These are phyloP conservation scores for Porphyrellus sp. DNA, from an alignment of 1,284 basidiomycete genomes.

Conservation along the genomic window DNA sequence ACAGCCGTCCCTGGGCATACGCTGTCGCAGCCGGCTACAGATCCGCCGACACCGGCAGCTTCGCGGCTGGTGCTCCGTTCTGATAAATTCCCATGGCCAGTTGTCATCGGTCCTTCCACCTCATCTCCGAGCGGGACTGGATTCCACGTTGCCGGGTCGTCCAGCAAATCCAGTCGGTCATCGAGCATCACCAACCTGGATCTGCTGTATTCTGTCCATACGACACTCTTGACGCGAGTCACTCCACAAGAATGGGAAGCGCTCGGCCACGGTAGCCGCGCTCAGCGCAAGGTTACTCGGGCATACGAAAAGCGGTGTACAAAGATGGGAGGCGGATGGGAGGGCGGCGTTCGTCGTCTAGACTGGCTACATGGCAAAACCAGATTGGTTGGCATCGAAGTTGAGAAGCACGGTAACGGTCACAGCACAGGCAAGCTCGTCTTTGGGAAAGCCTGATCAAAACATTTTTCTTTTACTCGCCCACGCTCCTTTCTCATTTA, in stretches of 20 bases:
- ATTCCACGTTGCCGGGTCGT: constrained; percentile 34
- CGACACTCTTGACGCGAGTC: constrained; percentile 52
- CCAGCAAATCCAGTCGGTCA: constrained; percentile 34
- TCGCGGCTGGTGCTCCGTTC: constrained; percentile 54
- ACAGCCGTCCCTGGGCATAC: constrained; percentile 54
- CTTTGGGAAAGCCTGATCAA: constrained; percentile 42
- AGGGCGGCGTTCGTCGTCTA: constrained; percentile 59
- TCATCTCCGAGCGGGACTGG: constrained; percentile 22
- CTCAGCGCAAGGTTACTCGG: constrained; percentile 52
- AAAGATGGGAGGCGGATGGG: constrained; percentile 62
- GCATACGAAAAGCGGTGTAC: constrained; percentile 63
- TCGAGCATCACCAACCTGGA: constrained; percentile 57
- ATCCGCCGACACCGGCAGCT: constrained; percentile 47
- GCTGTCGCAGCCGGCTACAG: constrained; percentile 61
- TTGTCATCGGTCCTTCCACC: constrained; percentile 43
- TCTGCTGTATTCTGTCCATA: constrained; percentile 57
- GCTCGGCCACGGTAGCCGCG: constrained; percentile 51
- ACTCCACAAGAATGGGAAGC: constrained; percentile 63
- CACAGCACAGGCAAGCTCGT: constrained; percentile 47
- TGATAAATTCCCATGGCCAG: constrained; percentile 60
- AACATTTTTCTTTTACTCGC: neutral
- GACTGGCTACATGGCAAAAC: constrained; percentile 67
- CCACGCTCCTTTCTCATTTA: constrained; percentile 6
- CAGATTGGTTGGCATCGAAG: constrained; percentile 57
- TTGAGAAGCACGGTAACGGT: constrained; percentile 45